phyloP scores from a whole-genome alignment of 176 grass and related monocot genomes.

The barley (Hordeum vulgare) region DNA sequence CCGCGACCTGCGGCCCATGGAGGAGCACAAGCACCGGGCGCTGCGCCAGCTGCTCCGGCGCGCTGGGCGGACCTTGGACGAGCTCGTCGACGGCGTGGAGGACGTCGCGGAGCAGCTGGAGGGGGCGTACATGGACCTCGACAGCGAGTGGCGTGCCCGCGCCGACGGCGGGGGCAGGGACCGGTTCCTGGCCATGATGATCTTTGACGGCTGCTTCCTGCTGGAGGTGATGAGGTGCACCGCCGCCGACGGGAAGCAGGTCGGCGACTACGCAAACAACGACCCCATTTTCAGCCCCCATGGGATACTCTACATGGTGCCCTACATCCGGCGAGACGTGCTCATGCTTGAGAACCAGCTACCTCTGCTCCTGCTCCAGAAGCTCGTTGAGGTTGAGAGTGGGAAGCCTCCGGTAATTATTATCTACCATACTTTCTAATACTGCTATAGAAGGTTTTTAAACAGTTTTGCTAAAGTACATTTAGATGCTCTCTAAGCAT shows the following conservation, averaged over 20 bases:
- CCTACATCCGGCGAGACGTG: constrained; percentile 54
- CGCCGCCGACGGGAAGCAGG: neutral
- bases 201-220: constrained; percentile 65
- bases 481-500: too few species aligned
- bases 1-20: constrained; percentile 34
- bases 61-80: neutral
- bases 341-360: constrained; percentile 72
- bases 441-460: too few species aligned
- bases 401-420: neutral
- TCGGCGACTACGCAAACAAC: constrained; percentile 34
- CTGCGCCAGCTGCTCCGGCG: constrained; percentile 46
- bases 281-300: constrained; percentile 72
- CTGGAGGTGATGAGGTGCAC: constrained; percentile 50
- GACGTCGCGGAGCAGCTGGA: constrained; percentile 2
- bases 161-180: neutral
- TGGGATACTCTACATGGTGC: constrained; percentile 42
- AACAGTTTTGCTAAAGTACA: too few species aligned
- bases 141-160: neutral
- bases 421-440: too few species aligned
- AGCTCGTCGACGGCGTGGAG: constrained; percentile 13
- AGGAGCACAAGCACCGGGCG: constrained; percentile 64
- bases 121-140: constrained; percentile 11
- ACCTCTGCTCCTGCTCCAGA: constrained; percentile 46
- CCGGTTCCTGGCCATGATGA: constrained; percentile 1
- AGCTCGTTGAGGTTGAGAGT: neutral